A percentile compares a stretch with the other conserved stretches of the same genome.
These are phyloP conservation scores for Fusarium sp. DNA, from an alignment of 2,329 filamentous ascomycete genomes.

Conservation along the genomic window DNA sequence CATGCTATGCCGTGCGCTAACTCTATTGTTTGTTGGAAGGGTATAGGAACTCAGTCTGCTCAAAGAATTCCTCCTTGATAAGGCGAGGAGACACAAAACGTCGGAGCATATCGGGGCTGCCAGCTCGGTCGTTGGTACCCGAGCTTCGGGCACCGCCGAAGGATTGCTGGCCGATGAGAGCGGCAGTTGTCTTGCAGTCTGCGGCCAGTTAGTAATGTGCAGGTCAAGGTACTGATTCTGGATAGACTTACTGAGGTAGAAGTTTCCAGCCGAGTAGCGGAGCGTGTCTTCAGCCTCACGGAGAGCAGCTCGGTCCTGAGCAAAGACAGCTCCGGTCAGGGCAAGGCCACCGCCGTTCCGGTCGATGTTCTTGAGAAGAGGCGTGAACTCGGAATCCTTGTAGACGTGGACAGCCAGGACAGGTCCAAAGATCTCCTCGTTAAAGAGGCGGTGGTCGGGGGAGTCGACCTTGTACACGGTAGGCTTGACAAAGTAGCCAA, in stretches of 20 bases:
- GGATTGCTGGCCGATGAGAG: constrained; percentile 64
- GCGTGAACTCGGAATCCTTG: constrained; percentile 65
- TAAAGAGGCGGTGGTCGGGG: constrained; percentile 76
- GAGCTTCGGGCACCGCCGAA: constrained; percentile 63
- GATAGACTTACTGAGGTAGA: constrained; percentile 57
- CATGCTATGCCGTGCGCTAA: constrained; percentile 5
- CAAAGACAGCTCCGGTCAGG: constrained; percentile 61
- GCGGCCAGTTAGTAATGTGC: not conserved
- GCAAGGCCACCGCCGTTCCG: constrained; percentile 54
- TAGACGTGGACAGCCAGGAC: constrained; percentile 79
- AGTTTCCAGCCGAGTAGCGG: constrained; percentile 64
- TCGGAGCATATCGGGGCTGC: constrained; percentile 58
- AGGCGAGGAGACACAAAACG: constrained; percentile 62
- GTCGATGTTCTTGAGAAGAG: constrained; percentile 51
- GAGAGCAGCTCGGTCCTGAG: constrained; percentile 57
- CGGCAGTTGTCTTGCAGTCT: constrained; percentile 65
- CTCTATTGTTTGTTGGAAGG: constrained; percentile 57
- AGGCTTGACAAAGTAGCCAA: constrained; percentile 84
- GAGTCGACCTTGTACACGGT: constrained; percentile 81
- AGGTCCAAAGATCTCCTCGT: constrained; percentile 83
- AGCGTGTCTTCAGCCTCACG: constrained; percentile 60
- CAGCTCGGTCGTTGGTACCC: constrained; percentile 66
- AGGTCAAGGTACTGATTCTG: accelerated
- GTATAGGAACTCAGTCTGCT: constrained; percentile 55
- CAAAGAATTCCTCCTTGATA: constrained; percentile 60